phyloP scores from a whole-genome alignment of 129 eudicot genomes.

The Silybum marianum region DNA sequence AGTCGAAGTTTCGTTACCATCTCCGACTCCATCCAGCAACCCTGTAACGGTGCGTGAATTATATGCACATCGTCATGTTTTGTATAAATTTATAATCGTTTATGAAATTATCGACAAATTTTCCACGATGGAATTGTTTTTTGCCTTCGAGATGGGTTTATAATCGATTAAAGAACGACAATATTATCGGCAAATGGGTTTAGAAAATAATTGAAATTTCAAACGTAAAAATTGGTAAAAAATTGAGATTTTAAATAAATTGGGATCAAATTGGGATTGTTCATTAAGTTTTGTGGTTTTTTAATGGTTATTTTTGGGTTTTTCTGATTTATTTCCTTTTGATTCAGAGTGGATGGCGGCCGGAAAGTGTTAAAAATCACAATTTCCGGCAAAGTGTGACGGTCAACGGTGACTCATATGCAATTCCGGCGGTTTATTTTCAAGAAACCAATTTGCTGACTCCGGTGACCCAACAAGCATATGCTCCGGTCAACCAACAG shows the following conservation, averaged over 20 bases:
- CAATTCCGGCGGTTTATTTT: constrained; percentile 25
- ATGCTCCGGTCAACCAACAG: constrained; percentile 28
- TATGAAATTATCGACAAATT: constrained; percentile 13
- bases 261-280: constrained; percentile 7
- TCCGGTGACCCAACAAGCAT: constrained; percentile 19
- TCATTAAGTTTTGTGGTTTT: background rate
- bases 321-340: constrained; percentile 21
- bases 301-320: constrained; percentile 5
- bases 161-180: background rate
- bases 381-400: constrained; percentile 54
- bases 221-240: constrained; percentile 4
- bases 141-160: background rate
- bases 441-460: constrained; percentile 35
- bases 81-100: constrained; percentile 42
- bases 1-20: constrained; percentile 93
- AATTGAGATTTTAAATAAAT: background rate
- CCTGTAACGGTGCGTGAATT: constrained; percentile 98
- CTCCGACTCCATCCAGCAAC: constrained; percentile 94
- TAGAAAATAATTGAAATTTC: constrained; percentile 2
- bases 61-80: constrained; percentile 37
- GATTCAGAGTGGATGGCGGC: constrained; percentile 74
- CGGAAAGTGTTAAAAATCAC: constrained; percentile 56
- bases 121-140: background rate
- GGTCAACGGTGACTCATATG: constrained; percentile 36
- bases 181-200: background rate